A percentile compares a stretch with the other conserved stretches of the same genome.
Evolutionary conservation across 2,329 filamentous ascomycete genomes (phyloP).

Genomic region (Aspergillus sp.): DNA sequence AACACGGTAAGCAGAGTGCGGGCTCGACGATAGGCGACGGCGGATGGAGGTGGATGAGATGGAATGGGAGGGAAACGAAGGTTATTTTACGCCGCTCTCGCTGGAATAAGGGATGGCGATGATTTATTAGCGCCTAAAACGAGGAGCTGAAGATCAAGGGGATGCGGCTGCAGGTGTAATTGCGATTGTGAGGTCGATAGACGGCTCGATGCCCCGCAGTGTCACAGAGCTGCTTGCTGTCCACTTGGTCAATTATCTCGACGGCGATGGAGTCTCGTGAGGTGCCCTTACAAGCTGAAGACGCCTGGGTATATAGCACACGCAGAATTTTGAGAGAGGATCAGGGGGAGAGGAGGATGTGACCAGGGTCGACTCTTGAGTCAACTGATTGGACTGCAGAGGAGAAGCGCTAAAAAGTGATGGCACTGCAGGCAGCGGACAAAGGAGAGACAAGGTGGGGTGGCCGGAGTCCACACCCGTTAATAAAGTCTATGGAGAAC

Average conservation of each 20-base stretch:
- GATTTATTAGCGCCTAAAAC: conserved; percentile 4
- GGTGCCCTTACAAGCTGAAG: neutral
- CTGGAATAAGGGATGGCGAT: conserved; percentile 1
- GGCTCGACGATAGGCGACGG: conserved; percentile 2
- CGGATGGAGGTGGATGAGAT: neutral
- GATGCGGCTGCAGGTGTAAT: conserved; percentile 5
- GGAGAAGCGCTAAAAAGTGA: conserved; percentile 7
- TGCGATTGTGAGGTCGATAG: conserved; percentile 4
- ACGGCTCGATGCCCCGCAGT: conserved; percentile 18
- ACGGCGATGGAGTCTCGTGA: neutral
- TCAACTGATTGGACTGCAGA: conserved; percentile 6
- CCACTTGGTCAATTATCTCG: conserved; percentile 3
- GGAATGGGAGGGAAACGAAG: neutral
- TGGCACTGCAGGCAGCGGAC: conserved; percentile 7
- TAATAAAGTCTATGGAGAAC: neutral
- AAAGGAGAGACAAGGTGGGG: conserved; percentile 3
- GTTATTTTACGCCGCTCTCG: neutral
- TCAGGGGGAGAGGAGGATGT: conserved; percentile 5
- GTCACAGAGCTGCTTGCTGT: conserved; percentile 3
- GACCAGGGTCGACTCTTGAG: neutral
- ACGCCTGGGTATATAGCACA: neutral
- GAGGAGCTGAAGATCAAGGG: conserved; percentile 4
- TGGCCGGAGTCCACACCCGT: neutral
- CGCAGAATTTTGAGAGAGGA: neutral
- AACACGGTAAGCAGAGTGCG: conserved; percentile 1